These are phyloP conservation scores for Xylaria acuta DNA, from an alignment of 495 filamentous ascomycete genomes.

Conservation along the genomic window DNA sequence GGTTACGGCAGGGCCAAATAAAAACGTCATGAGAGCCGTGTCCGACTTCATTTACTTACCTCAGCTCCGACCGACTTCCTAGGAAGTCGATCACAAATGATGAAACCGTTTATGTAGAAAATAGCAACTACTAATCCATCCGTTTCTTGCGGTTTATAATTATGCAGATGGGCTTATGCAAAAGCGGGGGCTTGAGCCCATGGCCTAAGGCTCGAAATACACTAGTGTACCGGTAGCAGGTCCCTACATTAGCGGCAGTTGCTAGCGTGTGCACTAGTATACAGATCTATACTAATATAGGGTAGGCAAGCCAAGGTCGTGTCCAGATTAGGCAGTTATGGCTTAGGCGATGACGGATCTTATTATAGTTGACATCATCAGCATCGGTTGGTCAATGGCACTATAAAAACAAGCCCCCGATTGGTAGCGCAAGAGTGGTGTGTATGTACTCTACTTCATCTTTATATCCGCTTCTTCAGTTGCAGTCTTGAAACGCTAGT, in stretches of 20 bases:
- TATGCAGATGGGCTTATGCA: too few species aligned
- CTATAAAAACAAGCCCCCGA: not conserved
- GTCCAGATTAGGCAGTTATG: not conserved
- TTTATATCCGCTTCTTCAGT: not conserved
- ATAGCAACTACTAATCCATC: too few species aligned
- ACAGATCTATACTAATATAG: not conserved
- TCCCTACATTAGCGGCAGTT: not conserved
- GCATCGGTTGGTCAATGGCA: not conserved
- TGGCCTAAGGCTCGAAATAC: too few species aligned
- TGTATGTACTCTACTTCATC: not conserved
- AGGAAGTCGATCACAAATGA: too few species aligned
- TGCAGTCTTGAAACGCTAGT: not conserved
- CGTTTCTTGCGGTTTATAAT: too few species aligned
- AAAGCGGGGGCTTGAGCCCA: too few species aligned
- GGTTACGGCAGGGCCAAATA: too few species aligned
- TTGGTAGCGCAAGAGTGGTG: not conserved
- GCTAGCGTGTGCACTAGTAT: not conserved
- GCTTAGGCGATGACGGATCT: not conserved
- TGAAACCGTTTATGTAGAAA: too few species aligned
- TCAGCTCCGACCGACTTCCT: too few species aligned
- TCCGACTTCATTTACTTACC: too few species aligned
- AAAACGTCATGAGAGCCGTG: too few species aligned
- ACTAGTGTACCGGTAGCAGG: not conserved
- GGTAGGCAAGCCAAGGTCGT: not conserved
- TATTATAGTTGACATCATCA: slow-evolving; percentile 8